Percentiles rank a stretch among this genome's conserved stretches.
Conservation (phyloP, 257 asterid genomes). For the Solanum habrochaites region DNA sequence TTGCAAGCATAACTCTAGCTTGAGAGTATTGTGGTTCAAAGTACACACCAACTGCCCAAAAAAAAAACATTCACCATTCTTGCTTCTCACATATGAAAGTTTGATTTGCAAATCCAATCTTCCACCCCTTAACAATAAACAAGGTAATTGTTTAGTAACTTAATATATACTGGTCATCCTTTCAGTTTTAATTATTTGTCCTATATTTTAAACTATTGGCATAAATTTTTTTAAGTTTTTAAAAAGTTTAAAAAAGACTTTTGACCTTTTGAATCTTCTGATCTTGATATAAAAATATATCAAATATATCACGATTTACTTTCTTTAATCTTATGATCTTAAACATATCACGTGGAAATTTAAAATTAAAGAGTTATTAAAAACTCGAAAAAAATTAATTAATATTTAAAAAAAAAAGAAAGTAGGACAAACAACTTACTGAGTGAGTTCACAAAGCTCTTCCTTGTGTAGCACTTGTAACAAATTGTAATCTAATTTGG, state of each 20-base stretch:
- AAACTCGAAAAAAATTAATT: too few species aligned
- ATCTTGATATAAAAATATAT: too few species aligned
- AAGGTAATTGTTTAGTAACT: not conserved
- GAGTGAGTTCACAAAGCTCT: not conserved
- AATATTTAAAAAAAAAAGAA: not conserved
- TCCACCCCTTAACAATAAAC: constrained; percentile 5
- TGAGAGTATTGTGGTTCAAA: constrained; percentile 6
- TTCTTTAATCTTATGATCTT: too few species aligned
- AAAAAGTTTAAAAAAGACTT: too few species aligned
- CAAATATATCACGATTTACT: too few species aligned
- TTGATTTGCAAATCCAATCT: not conserved
- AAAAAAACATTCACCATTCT: constrained; percentile 14
- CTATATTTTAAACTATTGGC: too few species aligned
- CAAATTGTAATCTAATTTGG: not conserved
- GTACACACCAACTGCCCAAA: constrained; percentile 5
- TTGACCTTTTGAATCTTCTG: not conserved
- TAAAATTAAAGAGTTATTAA: too few species aligned
- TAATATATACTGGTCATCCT: too few species aligned
- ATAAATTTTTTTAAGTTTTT: not conserved
- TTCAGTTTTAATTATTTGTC: not conserved
- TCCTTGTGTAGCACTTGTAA: not conserved
- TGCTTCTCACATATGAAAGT: constrained; percentile 4
- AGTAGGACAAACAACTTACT: not conserved
- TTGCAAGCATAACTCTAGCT: constrained; percentile 5
- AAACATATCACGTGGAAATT: not conserved